phyloP scores from a whole-genome alignment of 345 rosid genomes.

The Odontarrhena argentea region DNA sequence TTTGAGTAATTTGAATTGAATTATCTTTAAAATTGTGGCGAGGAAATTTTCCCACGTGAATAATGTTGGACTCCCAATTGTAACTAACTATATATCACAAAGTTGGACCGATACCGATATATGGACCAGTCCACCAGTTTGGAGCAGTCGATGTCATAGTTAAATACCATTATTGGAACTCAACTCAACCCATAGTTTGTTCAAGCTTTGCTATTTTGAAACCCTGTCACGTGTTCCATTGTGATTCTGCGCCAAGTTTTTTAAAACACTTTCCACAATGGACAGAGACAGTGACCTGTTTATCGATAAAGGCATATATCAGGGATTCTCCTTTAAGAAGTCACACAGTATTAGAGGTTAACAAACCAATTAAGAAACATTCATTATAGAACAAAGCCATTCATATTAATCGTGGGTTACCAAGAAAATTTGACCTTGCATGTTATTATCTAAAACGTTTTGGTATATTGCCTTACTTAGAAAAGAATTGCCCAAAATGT shows the following conservation, averaged over 20 bases:
- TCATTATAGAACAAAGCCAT: not conserved
- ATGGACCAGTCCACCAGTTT: no score
- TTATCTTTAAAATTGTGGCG: conserved; percentile 17
- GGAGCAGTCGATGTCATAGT: conserved; percentile 10
- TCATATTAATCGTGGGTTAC: not conserved
- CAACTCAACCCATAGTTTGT: conserved; percentile 16
- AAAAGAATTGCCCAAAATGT: no score
- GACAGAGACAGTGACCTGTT: not conserved
- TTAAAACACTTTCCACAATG: conserved; percentile 4
- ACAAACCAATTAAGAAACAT: no score
- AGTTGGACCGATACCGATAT: not conserved
- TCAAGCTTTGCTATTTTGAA: not conserved
- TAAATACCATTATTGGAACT: conserved; percentile 5
- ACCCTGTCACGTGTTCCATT: conserved; percentile 16
- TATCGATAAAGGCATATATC: not conserved
- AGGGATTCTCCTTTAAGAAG: not conserved
- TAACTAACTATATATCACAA: conserved; percentile 28
- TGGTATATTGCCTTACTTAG: no score
- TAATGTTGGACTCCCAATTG: not conserved
- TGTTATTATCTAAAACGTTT: no score
- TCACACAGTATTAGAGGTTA: not conserved
- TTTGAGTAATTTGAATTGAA: not conserved
- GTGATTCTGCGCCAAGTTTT: conserved; percentile 13
- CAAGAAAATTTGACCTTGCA: no score
- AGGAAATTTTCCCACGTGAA: conserved; percentile 21